Base-by-base conservation (phyloP, 2,329 filamentous ascomycete species). In the Monosporascus sp. region DNA sequence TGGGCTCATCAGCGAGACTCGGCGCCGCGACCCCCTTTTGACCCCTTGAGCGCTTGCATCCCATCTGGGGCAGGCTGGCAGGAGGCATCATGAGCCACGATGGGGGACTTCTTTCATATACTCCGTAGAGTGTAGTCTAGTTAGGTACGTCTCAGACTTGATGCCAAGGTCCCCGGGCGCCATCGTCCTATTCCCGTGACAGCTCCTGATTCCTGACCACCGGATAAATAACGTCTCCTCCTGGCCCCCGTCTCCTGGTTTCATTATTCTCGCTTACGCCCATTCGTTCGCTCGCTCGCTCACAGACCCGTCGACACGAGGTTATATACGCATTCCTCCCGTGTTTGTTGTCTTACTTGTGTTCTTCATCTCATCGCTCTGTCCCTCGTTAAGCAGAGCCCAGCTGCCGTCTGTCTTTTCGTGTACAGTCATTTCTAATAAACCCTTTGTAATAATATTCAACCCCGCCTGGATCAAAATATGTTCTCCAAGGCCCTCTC, bases 401-500 rank as follows among this genome's bases (percentile, higher is more conserved):
- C 42, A 8, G 14, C 20, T 15, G 14, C 20, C 6, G 25, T 46
- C 42, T 25, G 20, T 27, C n/a, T 5, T 7, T 24, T 42, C 18
- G 39, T 20, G 18, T 42, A 42, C 39, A 42, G 39, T 42, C 39
- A 14, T 42, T 42, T 20, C 22, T 14, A 14, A 24, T 46, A 46
- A 7, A 27, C 42, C 42, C 8, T 27, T 46, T 46, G 2, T 25
- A 46, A 25, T 25, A 46, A 25, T 25, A 46, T 42, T 15, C 11
- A 6, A 18, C 4, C 11, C 1, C 18, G 5, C 25, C 42, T 17
- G 42, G 17, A 17, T 22, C 42, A 46, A 22, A 71, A 54, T 38
- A 76, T 78, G 73, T 63, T 79, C 57, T 68, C 73, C 69, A 80
- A 76, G 65, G 49, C 75, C 50, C 54, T 79, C 54, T 71, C 74